Evolutionary conservation across 257 asterid genomes (phyloP).

Genomic region (Penstemon eatonii): DNA sequence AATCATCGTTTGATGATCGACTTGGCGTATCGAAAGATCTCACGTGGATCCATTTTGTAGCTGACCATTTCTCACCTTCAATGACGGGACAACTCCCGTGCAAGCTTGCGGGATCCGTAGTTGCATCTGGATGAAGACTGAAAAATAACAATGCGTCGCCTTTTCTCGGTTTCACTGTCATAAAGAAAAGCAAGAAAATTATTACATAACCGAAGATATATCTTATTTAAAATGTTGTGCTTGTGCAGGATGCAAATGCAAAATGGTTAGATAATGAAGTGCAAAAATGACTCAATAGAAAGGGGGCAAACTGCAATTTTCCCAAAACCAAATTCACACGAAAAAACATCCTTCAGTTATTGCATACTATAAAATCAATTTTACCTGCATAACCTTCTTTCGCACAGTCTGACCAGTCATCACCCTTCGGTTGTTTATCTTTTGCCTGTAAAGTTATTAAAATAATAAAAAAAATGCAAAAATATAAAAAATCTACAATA

Average conservation of each 20-base stretch:
- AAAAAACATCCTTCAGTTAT: too few relatives aligned
- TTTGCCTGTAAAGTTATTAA: constrained; percentile 40
- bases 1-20: constrained; percentile 24
- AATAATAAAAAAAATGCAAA: neutral
- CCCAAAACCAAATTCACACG: too few relatives aligned
- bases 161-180: constrained; percentile 75
- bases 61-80: constrained; percentile 92
- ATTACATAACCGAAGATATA: neutral
- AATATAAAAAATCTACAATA: neutral
- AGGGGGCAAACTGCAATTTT: too few relatives aligned
- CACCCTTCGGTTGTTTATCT: constrained; percentile 58
- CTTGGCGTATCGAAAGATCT: constrained; percentile 47
- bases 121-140: constrained; percentile 82
- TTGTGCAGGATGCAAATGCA: too few relatives aligned
- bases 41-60: constrained; percentile 91
- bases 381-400: constrained; percentile 82
- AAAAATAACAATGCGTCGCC: constrained; percentile 83
- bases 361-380: neutral
- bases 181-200: neutral
- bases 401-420: constrained; percentile 85
- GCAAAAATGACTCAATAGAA: too few relatives aligned
- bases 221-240: too few relatives aligned
- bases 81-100: constrained; percentile 94
- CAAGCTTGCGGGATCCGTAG: constrained; percentile 67
- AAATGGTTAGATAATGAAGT: too few relatives aligned